A percentile compares a stretch with the other conserved stretches of the same genome.
Evolutionary conservation across 352 stramenopile genomes (phyloP).

Genomic region (Phytophthora pistaciae): DNA sequence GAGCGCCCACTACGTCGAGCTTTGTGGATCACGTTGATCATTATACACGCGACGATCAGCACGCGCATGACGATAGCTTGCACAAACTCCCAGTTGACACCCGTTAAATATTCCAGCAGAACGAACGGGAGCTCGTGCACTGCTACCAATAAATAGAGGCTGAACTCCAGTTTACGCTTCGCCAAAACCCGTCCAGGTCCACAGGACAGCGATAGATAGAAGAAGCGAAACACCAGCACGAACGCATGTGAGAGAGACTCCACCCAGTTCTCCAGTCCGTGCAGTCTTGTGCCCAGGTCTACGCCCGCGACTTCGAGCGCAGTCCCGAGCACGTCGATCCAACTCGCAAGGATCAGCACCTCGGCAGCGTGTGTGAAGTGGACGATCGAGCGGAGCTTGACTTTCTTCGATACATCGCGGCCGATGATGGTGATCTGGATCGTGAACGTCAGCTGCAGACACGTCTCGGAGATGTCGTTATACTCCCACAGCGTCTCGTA

Average conservation of each 20-base stretch:
- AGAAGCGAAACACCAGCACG: background rate
- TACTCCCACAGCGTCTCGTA: slow-evolving; percentile 12
- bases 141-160: background rate
- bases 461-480: slow-evolving; percentile 52
- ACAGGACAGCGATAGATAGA: no score
- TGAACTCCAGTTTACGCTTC: background rate
- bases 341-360: slow-evolving; percentile 18
- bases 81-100: background rate
- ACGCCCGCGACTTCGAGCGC: background rate
- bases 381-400: slow-evolving; percentile 34
- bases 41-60: background rate
- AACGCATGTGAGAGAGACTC: background rate
- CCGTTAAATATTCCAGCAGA: background rate
- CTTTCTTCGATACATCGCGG: slow-evolving; percentile 30
- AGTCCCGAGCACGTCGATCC: slow-evolving; percentile 20
- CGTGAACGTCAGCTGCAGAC: slow-evolving; percentile 43
- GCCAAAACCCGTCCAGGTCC: background rate
- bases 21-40: background rate
- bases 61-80: background rate
- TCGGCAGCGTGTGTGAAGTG: slow-evolving; percentile 37
- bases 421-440: slow-evolving; percentile 54
- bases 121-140: background rate
- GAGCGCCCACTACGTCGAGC: background rate
- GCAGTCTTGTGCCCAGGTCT: background rate
- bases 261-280: background rate